These are phyloP conservation scores for Lathyrus aphaca DNA, from an alignment of 306 rosid genomes.

Conservation along the genomic window DNA sequence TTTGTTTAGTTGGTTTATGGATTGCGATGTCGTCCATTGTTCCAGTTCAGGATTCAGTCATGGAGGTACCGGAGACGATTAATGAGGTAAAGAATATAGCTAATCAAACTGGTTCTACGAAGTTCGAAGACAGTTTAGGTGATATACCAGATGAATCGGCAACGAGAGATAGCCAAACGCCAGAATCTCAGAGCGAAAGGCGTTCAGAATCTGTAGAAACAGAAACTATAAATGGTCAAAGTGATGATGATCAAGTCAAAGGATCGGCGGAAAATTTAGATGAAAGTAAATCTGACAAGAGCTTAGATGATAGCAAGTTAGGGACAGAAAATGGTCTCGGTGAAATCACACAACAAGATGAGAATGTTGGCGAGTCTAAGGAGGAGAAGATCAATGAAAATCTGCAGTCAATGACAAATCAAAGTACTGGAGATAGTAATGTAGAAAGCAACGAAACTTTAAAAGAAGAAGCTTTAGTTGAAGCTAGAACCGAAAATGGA, in stretches of 20 bases:
- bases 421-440: conserved; percentile 42
- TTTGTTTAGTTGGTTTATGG: conserved; percentile 80
- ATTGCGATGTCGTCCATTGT: conserved; percentile 63
- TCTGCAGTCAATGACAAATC: conserved; percentile 29
- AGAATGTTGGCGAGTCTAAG: conserved; percentile 41
- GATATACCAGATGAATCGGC: conserved; percentile 46
- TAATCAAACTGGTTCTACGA: conserved; percentile 38
- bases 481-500: conserved; percentile 51
- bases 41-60: conserved; percentile 57
- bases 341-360: conserved; percentile 45
- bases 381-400: conserved; percentile 45
- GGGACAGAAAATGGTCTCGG: conserved; percentile 42
- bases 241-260: conserved; percentile 35
- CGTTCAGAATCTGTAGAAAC: conserved; percentile 33
- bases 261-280: conserved; percentile 35
- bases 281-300: conserved; percentile 40
- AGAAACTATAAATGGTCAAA: conserved; percentile 37
- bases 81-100: conserved; percentile 46
- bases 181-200: conserved; percentile 37
- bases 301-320: conserved; percentile 32
- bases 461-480: conserved; percentile 45
- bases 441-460: conserved; percentile 42
- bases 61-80: conserved; percentile 47
- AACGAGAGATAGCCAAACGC: conserved; percentile 40
- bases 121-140: conserved; percentile 51